These are phyloP conservation scores for Mycosarcoma maydis DNA, from an alignment of 1,284 basidiomycete genomes.

Conservation along the genomic window DNA sequence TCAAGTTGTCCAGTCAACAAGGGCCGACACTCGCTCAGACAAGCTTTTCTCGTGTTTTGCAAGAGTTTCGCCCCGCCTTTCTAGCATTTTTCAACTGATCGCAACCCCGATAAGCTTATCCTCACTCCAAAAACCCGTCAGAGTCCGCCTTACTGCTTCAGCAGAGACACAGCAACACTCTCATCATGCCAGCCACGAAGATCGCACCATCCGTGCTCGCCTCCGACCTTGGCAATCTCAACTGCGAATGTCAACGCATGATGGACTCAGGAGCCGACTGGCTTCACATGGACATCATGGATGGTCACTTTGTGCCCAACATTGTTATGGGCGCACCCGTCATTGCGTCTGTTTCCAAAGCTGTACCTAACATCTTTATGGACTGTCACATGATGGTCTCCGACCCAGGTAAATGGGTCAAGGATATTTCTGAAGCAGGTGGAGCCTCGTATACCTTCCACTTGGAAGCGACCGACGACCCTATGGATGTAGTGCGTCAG, in stretches of 20 bases:
- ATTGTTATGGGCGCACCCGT: constrained; percentile 81
- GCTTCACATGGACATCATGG: constrained; percentile 64
- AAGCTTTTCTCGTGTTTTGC: neutral
- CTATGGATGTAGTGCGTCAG: constrained; percentile 62
- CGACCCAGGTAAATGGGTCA: constrained; percentile 93
- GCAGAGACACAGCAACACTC: too few relatives aligned
- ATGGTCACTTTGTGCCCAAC: constrained; percentile 95
- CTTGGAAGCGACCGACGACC: constrained; percentile 77
- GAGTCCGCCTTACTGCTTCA: too few relatives aligned
- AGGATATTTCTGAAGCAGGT: constrained; percentile 93
- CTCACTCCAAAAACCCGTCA: too few relatives aligned
- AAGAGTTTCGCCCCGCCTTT: too few relatives aligned
- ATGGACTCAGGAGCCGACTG: constrained; percentile 65
- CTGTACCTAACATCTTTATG: constrained; percentile 95
- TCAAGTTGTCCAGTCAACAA: too few relatives aligned
- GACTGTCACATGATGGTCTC: constrained; percentile 99
- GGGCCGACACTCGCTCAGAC: too few relatives aligned
- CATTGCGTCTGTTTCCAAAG: constrained; percentile 85
- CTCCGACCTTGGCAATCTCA: constrained; percentile 66
- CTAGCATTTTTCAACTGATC: neutral
- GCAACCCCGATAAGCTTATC: neutral
- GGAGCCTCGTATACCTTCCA: constrained; percentile 97
- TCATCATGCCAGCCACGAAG: constrained; percentile 60
- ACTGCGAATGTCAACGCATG: constrained; percentile 64
- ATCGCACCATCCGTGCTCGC: constrained; percentile 66